Base-by-base conservation (phyloP, 306 rosid genomes). In the Urtica urens region DNA sequence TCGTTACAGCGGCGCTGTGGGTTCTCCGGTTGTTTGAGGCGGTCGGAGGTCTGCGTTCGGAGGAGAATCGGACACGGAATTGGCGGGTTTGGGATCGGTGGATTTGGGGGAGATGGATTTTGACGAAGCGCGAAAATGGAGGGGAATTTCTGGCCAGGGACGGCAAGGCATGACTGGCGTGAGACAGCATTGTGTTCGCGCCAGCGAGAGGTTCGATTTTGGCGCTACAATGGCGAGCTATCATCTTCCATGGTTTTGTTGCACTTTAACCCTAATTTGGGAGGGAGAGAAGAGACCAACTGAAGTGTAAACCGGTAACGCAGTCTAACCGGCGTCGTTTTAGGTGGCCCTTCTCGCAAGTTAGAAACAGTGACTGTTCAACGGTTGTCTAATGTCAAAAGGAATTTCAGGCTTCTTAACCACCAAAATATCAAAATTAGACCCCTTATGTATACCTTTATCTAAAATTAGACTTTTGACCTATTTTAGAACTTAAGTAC, bases 131-230 rank as follows among this genome's bases (percentile, higher is more conserved):
- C 10, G 73, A 72, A 42, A 83, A 64, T 34, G 72, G 56, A 3
- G 79, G 81, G 14, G 76, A 43, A 47, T 70, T 38, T 60, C 68
- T 67, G 2, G 74, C 46, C 22, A 63, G 62, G 15, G 66, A 57
- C 27, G 69, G 53, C 51, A 69, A 58, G 8, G 67, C 55, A 14
- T 41, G 59, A 51, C 21, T 33, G 6, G 7, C 10, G 4, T 51
- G 24, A 3, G 57, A 19, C 6, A 17, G n/a, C n/a, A 42, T 18
- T 9, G 47, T 5, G 4, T 46, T 46, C 27, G 52, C 20, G 14
- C 2, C 2, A 13, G 15, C 33, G 4, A 14, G 17, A 45, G n/a
- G n/a, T 13, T 22, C 10, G 22, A 23, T 26, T 17, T 14, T 8
- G 14, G 15, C 21, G 37, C 37, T 8, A 31, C 7, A 13, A 4